Base-by-base conservation (phyloP, 352 stramenopile genomes). In the Pythium apleroticum region DNA sequence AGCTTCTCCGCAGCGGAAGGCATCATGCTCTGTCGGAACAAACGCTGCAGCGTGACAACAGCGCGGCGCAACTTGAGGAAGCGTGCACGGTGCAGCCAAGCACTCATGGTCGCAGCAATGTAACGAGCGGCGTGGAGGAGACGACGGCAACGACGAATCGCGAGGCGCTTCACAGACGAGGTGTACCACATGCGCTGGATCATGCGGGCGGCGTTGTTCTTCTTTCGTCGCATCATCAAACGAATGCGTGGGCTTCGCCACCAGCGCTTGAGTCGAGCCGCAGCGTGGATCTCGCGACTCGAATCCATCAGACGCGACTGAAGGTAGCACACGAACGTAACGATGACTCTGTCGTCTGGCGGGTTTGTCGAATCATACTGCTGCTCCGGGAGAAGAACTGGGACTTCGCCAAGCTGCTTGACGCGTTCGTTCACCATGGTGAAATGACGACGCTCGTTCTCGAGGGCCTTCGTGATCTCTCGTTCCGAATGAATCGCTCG, bases 241-340 rank as follows among this genome's bases (percentile, higher is more conserved):
- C 79, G 85, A 25, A 93, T 78, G 1, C 57, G 59, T 11, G 82
- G 80, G 30, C 74, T 84, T 55, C 72, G 70, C 85, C 85, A 93
- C 84, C 84, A 93, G 6, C 78, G 75, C 72, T 98, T 97, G 30
- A 98, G 80, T 6, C 84, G 61, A 11, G 85, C 88, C 4, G 89
- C 85, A 3, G 95, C 93, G 57, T 96, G 81, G 45, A 98, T 96
- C 72, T 99, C 96, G 31, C 78, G 75, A 69, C 85, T 98, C 1
- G 93, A 98, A 65, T 97, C 91, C 72, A 98, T 95, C 3, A 99
- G 63, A 5, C 96, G 89, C 9, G 93, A 97, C 62, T 97, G 97
- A 33, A 98, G 69, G 66, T 98, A 99, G 24, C 89, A 88, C 17
- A 98, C 75, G 60, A 97, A 98, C 4, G 96, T 89, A n/a, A 98